These are phyloP conservation scores for Paratinospora sagittata DNA, from an alignment of 164 flowering plant species.

Conservation along the genomic window DNA sequence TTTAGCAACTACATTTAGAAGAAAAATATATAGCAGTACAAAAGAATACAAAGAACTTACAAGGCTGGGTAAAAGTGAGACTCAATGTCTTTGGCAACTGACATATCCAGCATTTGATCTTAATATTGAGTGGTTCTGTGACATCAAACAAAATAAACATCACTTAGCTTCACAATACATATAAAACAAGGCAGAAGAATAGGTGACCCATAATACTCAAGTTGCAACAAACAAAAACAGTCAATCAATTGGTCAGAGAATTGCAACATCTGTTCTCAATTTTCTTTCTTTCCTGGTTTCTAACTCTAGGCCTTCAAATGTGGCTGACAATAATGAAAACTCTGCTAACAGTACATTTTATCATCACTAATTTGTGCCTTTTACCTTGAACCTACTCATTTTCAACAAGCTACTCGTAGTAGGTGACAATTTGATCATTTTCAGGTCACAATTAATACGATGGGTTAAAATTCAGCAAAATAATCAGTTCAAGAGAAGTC, in stretches of 20 bases:
- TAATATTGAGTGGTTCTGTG: not conserved
- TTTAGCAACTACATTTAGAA: not conserved
- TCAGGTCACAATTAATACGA: too few species aligned
- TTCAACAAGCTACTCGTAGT: not conserved
- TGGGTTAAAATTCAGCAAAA: too few species aligned
- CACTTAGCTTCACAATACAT: not conserved
- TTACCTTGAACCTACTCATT: not conserved
- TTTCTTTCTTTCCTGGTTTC: not conserved
- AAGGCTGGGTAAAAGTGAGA: not conserved
- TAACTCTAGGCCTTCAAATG: not conserved
- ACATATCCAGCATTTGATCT: not conserved
- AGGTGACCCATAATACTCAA: not conserved
- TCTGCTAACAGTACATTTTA: not conserved
- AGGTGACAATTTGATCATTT: not conserved
- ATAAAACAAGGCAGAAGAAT: not conserved
- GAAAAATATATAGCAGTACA: not conserved
- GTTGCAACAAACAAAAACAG: not conserved
- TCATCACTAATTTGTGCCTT: not conserved
- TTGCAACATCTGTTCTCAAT: not conserved
- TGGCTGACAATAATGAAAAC: not conserved
- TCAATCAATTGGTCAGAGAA: not conserved
- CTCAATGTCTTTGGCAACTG: not conserved
- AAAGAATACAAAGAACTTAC: constrained; percentile 3
- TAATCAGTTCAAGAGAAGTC: too few species aligned
- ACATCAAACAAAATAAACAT: not conserved